A percentile compares a stretch with the other conserved stretches of the same genome.
Conservation (phyloP, 176 grass and related monocot genomes). For the Coix lacrymajobi region DNA sequence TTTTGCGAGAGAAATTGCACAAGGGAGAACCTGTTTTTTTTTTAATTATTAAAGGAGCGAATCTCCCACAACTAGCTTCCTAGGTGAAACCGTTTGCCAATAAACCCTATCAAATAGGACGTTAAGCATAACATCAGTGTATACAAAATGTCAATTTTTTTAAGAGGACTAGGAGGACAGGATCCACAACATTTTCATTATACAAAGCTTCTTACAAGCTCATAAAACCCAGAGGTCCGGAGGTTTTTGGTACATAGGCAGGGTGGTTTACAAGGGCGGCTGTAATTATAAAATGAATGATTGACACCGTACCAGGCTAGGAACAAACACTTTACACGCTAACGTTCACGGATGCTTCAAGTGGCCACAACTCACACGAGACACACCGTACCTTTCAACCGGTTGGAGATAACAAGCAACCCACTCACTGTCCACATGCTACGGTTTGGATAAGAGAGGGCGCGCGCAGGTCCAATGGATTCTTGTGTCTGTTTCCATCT, state of each 20-base stretch:
- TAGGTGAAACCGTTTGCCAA: too few relatives aligned
- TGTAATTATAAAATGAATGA: background rate
- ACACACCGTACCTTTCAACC: background rate
- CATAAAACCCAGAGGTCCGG: background rate
- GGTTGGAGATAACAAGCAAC: background rate
- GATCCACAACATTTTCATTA: background rate
- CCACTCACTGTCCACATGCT: background rate
- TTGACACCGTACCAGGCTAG: background rate
- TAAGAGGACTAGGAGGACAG: background rate
- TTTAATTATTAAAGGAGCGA: too few relatives aligned
- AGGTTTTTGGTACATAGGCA: background rate
- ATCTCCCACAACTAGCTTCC: too few relatives aligned
- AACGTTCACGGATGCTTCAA: background rate
- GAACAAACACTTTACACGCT: background rate
- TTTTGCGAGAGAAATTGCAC: too few relatives aligned
- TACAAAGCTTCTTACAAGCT: background rate
- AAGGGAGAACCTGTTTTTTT: too few relatives aligned
- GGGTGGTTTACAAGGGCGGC: background rate
- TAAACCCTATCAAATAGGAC: too few relatives aligned
- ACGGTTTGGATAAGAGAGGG: conserved; percentile 24
- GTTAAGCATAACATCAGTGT: background rate
- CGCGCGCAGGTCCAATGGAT: conserved; percentile 22
- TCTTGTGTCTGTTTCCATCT: background rate
- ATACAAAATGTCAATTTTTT: background rate
- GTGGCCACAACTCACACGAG: background rate